These are phyloP conservation scores for Arabidopsis suecica DNA, from an alignment of 345 rosid species.

Conservation along the genomic window DNA sequence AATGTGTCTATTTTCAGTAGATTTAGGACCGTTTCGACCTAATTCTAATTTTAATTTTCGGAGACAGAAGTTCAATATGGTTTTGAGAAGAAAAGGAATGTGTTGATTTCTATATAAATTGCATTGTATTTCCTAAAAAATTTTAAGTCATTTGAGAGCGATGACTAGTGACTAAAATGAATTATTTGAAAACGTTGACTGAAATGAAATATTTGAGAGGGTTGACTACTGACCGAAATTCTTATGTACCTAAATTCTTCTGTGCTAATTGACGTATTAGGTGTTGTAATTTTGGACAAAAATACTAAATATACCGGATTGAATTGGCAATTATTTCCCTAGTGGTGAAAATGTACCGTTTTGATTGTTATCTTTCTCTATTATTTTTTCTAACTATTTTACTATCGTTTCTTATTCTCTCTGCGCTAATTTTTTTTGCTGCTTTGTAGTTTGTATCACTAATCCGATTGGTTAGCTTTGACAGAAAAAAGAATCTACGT, in stretches of 20 bases:
- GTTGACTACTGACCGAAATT: neutral
- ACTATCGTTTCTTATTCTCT: no score
- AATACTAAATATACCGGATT: neutral
- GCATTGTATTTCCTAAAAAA: neutral
- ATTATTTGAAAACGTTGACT: no score
- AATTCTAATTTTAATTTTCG: neutral
- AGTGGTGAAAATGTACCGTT: neutral
- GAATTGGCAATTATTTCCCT: neutral
- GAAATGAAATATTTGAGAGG: no score
- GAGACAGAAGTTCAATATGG: neutral
- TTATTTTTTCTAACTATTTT: neutral
- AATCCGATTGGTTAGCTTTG: neutral
- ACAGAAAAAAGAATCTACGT: neutral
- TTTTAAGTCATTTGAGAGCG: neutral
- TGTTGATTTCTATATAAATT: neutral
- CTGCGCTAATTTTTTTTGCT: no score
- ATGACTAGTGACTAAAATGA: neutral
- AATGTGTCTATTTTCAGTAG: no score
- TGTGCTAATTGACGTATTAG: neutral
- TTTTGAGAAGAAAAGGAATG: neutral
- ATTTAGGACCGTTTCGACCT: neutral
- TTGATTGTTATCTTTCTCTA: neutral
- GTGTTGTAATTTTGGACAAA: conserved; percentile 3
- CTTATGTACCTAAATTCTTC: neutral
- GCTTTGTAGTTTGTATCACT: no score